phyloP scores from a whole-genome alignment of 352 stramenopile genomes.

The Pythium utonaiense region DNA sequence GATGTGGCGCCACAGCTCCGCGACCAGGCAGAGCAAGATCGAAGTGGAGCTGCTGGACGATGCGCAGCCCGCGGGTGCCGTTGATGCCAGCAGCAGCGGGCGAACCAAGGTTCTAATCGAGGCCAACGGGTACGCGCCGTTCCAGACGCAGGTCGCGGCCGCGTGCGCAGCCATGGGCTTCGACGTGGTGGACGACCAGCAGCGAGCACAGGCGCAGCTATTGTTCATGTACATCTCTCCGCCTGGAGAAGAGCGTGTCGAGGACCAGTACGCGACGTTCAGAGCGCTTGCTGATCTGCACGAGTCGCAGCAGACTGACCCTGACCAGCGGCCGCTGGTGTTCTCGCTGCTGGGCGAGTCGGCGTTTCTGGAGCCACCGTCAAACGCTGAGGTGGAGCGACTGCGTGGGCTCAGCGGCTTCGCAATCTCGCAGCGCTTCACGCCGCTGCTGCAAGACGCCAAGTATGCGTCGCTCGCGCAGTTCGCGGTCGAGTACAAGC shows the following conservation, averaged over 20 bases:
- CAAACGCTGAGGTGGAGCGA: slow-evolving; percentile 48
- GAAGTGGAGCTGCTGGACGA: slow-evolving; percentile 17
- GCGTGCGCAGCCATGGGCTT: slow-evolving; percentile 55
- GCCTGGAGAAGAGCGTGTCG: slow-evolving; percentile 35
- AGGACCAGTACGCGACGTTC: slow-evolving; percentile 44
- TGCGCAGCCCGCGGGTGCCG: not conserved
- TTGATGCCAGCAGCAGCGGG: not conserved
- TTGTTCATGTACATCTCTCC: slow-evolving; percentile 65
- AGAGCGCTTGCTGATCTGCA: slow-evolving; percentile 31
- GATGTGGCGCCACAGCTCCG: slow-evolving; percentile 27
- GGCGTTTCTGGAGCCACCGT: slow-evolving; percentile 47
- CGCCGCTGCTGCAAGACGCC: slow-evolving; percentile 37
- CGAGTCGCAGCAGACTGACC: not conserved
- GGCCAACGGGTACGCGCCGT: slow-evolving; percentile 53
- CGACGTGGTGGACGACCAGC: slow-evolving; percentile 31
- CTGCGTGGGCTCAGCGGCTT: slow-evolving; percentile 71
- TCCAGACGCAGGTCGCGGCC: slow-evolving; percentile 29
- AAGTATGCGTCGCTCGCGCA: slow-evolving; percentile 55
- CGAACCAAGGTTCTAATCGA: slow-evolving; percentile 36
- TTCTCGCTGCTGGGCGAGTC: slow-evolving; percentile 70
- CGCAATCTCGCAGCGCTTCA: slow-evolving; percentile 71
- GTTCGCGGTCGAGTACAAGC: slow-evolving; percentile 74
- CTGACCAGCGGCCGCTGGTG: slow-evolving; percentile 47
- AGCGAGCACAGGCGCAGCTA: slow-evolving; percentile 22
- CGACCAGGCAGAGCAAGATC: slow-evolving; percentile 4